Evolutionary conservation across 345 rosid genomes (phyloP).

Genomic region (Eucalyptus erythrocorys): DNA sequence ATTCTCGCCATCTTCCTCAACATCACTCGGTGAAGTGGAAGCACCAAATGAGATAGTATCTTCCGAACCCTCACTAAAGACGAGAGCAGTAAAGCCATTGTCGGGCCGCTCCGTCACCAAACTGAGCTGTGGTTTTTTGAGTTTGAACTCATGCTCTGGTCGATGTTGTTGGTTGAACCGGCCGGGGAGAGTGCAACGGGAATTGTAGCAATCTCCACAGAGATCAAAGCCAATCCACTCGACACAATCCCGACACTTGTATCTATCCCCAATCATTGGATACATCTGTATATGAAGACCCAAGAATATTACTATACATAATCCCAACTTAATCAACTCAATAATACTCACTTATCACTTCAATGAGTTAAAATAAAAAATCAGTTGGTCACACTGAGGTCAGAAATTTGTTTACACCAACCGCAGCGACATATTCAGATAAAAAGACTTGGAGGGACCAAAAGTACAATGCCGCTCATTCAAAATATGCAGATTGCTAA

Average conservation of each 20-base stretch:
- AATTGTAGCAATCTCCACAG: constrained; percentile 67
- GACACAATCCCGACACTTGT: constrained; percentile 54
- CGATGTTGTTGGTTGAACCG: constrained; percentile 90
- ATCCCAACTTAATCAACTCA: background rate
- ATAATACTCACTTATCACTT: background rate
- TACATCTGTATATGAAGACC: constrained; percentile 24
- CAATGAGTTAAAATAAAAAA: background rate
- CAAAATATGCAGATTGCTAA: background rate
- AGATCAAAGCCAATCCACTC: constrained; percentile 72
- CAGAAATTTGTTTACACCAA: background rate
- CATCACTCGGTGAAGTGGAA: background rate
- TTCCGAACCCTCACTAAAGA: background rate
- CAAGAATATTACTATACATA: background rate
- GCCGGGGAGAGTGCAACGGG: constrained; percentile 50
- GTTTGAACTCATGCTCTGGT: constrained; percentile 56
- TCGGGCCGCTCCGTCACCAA: background rate
- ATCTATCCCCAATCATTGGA: constrained; percentile 73
- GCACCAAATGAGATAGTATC: background rate
- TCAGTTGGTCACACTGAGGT: background rate
- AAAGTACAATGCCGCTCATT: background rate
- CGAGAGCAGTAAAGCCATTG: background rate
- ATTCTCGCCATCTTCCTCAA: background rate
- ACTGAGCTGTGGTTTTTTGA: background rate
- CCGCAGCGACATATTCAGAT: background rate
- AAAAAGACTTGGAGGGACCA: background rate